Base-by-base conservation (phyloP, 1,284 basidiomycete genomes). In the Gymnopus androsaceus region DNA sequence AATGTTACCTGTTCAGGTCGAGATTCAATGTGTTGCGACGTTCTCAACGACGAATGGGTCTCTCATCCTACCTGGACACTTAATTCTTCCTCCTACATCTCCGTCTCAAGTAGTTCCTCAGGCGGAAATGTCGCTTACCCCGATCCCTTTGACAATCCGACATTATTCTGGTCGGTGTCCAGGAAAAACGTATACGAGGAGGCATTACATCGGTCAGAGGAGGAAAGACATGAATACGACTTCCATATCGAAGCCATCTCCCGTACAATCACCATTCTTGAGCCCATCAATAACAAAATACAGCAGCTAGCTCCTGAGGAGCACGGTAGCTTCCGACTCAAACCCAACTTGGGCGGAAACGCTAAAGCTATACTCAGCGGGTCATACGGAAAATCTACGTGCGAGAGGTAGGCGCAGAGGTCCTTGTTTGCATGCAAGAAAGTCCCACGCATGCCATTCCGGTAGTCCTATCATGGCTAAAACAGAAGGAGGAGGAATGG, bases 401-500 rank as follows among this genome's bases (percentile, higher is more conserved):
- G 5, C 80, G 87, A 17, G 90, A 92, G 53, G 82, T 91, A 0
- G 95, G 95, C 6, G 74, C 90, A 61, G 94, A 97, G 60, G 92
- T 98, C 14, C 88, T 97, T 60, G 84, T 87, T 54, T 89, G 93
- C 0, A 87, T 99, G 79, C 95, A 98, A 71, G 95, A 98, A 42
- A 85, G 88, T n/a, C 96, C 96, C 1, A 85, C 86, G 19, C 77
- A 90, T n/a, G 92, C 97, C 1, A 89, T 99, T 15, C 95, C 96
- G 0, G 87, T 98, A 58, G 94, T 99, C 0, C 80, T 98, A n/a
- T 78, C 83, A 37, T 84, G 97, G 8, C 76, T 99, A 61, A 97
- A 97, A 77, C 90, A 92, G 71, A 99, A 98, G 75, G 95, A 98
- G 69, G 94, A 95, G 63, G 95, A 98, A 70, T 99, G 97, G 96